phyloP scores from a whole-genome alignment of 163 green algal genomes.

The Scenedesmus sp. region DNA sequence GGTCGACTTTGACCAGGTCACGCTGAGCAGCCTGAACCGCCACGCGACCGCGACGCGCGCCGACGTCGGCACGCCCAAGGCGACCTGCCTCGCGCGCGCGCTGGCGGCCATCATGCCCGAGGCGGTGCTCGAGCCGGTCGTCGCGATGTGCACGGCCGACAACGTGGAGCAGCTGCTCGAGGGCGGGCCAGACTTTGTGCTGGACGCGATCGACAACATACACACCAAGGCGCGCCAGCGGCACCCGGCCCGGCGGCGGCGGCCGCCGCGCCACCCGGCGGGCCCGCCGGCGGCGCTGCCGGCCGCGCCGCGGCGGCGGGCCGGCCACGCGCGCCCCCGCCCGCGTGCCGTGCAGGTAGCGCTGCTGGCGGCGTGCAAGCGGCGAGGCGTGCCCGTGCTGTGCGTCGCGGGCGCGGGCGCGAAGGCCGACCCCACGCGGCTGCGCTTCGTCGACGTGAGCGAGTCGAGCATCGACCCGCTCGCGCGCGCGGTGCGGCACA shows the following conservation, averaged over 20 bases:
- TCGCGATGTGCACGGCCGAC: constrained; percentile 88
- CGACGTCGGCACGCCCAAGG: constrained; percentile 93
- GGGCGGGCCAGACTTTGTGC: constrained; percentile 86
- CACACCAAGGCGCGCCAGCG: constrained; percentile 87
- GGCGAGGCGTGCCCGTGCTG: constrained; percentile 81
- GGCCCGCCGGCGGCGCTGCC: neutral
- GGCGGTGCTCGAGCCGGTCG: constrained; percentile 78
- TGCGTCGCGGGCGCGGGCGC: constrained; percentile 88
- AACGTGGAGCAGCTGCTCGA: constrained; percentile 79
- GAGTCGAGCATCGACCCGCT: constrained; percentile 88
- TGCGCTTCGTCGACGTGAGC: constrained; percentile 91
- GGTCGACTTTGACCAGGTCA: constrained; percentile 98
- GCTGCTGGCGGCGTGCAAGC: constrained; percentile 88
- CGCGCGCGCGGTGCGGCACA: constrained; percentile 79
- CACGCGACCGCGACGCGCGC: constrained; percentile 93
- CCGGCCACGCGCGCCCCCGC: no score
- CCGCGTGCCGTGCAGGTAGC: constrained; percentile 83
- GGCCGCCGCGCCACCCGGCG: no score
- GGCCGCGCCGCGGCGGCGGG: neutral
- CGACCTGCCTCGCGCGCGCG: constrained; percentile 75
- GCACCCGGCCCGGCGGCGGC: neutral
- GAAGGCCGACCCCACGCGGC: constrained; percentile 93
- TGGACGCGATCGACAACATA: constrained; percentile 99
- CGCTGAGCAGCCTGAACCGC: constrained; percentile 95
- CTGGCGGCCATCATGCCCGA: constrained; percentile 92